Evolutionary conservation across 208 protist genomes (phyloP).

Genomic region (Acanthamoeba royreba): DNA sequence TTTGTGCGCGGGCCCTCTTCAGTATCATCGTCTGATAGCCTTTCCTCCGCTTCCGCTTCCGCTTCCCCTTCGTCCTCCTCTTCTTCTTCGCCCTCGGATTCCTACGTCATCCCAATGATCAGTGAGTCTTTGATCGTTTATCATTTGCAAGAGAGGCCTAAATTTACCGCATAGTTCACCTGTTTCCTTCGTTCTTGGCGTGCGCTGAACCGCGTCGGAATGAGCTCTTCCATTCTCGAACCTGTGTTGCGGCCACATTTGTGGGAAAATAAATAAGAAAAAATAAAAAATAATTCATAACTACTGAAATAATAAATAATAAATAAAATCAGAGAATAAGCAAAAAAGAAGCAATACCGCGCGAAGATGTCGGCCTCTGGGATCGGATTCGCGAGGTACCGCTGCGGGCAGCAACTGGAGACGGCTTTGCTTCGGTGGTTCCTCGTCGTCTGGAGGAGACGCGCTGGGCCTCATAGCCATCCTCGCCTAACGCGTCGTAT

Average conservation of each 20-base stretch:
- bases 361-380: too few relatives aligned
- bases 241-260: too few relatives aligned
- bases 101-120: too few relatives aligned
- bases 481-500: not conserved
- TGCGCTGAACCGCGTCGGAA: conserved; percentile 12
- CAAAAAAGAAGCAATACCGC: not conserved
- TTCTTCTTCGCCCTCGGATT: not conserved
- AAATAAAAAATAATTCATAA: not conserved
- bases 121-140: too few relatives aligned
- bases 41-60: not conserved
- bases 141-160: too few relatives aligned
- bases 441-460: not conserved
- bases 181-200: not conserved
- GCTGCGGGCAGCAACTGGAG: not conserved
- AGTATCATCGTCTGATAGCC: not conserved
- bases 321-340: not conserved
- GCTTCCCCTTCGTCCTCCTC: conserved; percentile 3
- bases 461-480: not conserved
- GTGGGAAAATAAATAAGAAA: too few relatives aligned
- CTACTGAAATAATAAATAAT: not conserved
- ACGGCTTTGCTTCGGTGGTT: not conserved
- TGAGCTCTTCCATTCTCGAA: not conserved
- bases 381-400: not conserved
- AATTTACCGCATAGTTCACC: conserved; percentile 25
- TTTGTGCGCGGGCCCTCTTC: not conserved